Conservation (phyloP, 1,284 basidiomycete species). For the Volvariella surrecta region DNA sequence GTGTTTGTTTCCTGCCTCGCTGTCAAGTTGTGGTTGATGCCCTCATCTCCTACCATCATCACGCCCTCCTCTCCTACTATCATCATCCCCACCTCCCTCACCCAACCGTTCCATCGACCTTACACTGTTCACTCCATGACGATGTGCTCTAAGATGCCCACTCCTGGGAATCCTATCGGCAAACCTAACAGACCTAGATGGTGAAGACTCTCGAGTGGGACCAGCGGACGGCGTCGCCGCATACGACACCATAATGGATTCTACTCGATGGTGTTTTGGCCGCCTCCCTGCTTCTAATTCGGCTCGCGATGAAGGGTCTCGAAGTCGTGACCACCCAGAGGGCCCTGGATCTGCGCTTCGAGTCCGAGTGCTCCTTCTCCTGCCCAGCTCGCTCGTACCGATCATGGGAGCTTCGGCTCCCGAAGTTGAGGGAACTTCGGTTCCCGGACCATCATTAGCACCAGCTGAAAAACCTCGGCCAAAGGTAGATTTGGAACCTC, state of each 20-base stretch:
- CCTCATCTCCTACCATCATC: neutral
- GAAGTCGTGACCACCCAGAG: too few species aligned
- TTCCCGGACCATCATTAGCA: too few species aligned
- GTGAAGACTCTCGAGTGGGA: conserved; percentile 34
- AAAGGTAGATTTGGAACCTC: neutral
- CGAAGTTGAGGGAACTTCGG: too few species aligned
- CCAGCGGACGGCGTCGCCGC: neutral
- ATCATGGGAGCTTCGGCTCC: neutral
- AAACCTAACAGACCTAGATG: conserved; percentile 41
- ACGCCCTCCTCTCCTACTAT: neutral
- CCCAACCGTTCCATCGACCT: neutral
- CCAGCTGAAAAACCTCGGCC: neutral
- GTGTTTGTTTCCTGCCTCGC: too few species aligned
- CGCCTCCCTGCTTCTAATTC: neutral
- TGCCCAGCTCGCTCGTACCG: neutral
- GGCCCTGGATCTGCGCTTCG: too few species aligned
- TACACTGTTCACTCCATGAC: neutral
- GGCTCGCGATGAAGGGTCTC: neutral
- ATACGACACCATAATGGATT: neutral
- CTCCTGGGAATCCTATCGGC: conserved; percentile 19
- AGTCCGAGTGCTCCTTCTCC: neutral
- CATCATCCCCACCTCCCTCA: neutral
- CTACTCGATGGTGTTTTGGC: neutral
- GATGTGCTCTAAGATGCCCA: neutral
- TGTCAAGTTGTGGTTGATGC: too few species aligned